Evolutionary conservation across 805 yeast genomes (phyloP).

Genomic region (Lachancea lanzarotensis): DNA sequence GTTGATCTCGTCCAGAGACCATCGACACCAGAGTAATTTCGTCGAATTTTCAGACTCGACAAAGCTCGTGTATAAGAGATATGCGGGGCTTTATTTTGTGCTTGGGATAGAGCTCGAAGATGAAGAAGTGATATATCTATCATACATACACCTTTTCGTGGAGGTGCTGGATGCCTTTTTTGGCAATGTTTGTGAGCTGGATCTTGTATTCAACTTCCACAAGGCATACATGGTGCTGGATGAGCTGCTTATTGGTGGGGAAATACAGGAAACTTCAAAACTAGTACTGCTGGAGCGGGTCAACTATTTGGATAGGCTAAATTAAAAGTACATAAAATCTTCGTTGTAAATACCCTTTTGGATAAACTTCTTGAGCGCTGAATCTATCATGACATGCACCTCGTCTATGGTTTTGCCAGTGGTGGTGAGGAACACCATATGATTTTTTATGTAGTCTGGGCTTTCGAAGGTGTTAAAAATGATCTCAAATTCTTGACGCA

Average conservation of each 20-base stretch:
- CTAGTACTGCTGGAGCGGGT: conserved; percentile 58
- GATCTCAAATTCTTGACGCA: conserved; percentile 50
- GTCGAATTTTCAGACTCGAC: conserved; percentile 58
- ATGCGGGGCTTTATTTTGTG: conserved; percentile 89
- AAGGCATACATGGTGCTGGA: conserved; percentile 77
- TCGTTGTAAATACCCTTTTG: conserved; percentile 1
- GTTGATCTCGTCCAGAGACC: conserved; percentile 74
- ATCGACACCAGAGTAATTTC: conserved; percentile 74
- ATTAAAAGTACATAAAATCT: conserved; percentile 23
- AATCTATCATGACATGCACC: conserved; percentile 46
- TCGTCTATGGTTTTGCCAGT: conserved; percentile 50
- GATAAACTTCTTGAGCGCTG: conserved; percentile 11
- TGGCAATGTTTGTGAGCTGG: conserved; percentile 88
- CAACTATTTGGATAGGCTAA: conserved; percentile 55
- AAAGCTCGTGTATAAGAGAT: conserved; percentile 77
- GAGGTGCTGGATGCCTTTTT: conserved; percentile 83
- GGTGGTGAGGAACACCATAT: conserved; percentile 51
- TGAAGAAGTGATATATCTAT: conserved; percentile 76
- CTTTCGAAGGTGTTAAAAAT: conserved; percentile 36
- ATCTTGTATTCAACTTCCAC: conserved; percentile 85
- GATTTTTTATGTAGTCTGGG: conserved; percentile 11
- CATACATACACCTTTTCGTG: conserved; percentile 80
- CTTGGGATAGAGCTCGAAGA: conserved; percentile 73
- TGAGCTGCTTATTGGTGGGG: conserved; percentile 87
- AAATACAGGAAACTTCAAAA: conserved; percentile 79